Conservation (phyloP, 371 early-diverging fungal genomes). For the Mucor saturninus region DNA sequence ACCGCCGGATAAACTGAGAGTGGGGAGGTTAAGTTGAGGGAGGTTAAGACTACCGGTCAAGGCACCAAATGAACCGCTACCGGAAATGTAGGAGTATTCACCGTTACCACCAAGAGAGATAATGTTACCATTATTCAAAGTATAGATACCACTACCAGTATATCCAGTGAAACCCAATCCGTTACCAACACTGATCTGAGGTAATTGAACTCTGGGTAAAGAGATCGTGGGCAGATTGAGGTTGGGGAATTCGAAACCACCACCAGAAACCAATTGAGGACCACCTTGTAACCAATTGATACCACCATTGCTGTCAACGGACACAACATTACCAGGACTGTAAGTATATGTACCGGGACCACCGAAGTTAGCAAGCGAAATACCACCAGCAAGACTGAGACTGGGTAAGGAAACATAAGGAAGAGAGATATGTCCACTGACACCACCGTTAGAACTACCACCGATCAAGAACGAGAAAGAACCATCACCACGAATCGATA, state of each 20-base stretch:
- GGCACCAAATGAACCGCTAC: constrained; percentile 1
- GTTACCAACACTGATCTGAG: background rate
- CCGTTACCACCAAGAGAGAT: constrained; percentile 4
- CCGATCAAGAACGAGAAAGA: background rate
- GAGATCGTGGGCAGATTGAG: background rate
- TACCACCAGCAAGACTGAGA: background rate
- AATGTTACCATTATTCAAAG: constrained; percentile 2
- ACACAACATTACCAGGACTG: constrained; percentile 8
- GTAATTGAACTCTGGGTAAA: background rate
- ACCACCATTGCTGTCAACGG: constrained; percentile 2
- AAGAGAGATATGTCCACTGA: background rate
- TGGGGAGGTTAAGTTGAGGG: background rate
- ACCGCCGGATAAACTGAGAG: background rate
- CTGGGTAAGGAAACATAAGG: constrained; percentile 3
- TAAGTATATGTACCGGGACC: constrained; percentile 13
- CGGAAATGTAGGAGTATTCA: constrained; percentile 1
- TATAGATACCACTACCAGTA: constrained; percentile 13
- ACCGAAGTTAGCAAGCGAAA: background rate
- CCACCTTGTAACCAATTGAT: constrained; percentile 5
- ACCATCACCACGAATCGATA: constrained; percentile 4
- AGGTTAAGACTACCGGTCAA: background rate
- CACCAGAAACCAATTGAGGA: background rate
- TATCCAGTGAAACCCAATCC: background rate
- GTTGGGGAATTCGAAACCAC: background rate
- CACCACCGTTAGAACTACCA: background rate